A percentile compares a stretch with the other conserved stretches of the same genome.
Evolutionary conservation across 257 asterid genomes (phyloP).

Genomic region (Fraxinus anomala): DNA sequence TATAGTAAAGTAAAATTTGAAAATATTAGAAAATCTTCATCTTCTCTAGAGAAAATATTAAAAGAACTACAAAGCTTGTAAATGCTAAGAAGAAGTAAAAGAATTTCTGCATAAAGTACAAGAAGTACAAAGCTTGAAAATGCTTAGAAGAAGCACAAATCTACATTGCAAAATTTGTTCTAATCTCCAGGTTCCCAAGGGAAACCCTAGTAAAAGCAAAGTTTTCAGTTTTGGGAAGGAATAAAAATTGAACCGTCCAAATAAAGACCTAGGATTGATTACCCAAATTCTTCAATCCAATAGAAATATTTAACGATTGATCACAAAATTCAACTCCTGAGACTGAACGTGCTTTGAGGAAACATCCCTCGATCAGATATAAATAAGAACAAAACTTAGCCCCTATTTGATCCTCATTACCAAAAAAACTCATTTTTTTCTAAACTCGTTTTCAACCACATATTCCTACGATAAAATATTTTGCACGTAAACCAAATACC

Average conservation of each 20-base stretch:
- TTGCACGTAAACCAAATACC: too few relatives aligned
- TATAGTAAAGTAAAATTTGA: neutral
- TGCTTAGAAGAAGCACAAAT: neutral
- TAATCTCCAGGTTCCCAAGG: neutral
- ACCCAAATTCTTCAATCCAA: neutral
- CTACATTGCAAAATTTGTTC: neutral
- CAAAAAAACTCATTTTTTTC: too few relatives aligned
- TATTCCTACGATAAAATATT: too few relatives aligned
- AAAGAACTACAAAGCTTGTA: neutral
- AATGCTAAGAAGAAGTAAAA: neutral
- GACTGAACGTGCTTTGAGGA: neutral
- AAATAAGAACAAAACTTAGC: neutral
- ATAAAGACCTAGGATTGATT: neutral
- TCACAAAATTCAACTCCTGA: conserved; percentile 7
- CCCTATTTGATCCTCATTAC: too few relatives aligned
- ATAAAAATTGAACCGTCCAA: neutral
- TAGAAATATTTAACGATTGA: neutral
- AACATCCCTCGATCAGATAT: conserved; percentile 10
- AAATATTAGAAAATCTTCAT: neutral
- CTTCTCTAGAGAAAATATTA: neutral
- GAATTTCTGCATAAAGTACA: neutral
- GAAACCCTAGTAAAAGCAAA: neutral
- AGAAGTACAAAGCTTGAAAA: too few relatives aligned
- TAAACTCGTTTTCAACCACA: too few relatives aligned
- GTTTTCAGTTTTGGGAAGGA: neutral